phyloP scores from a whole-genome alignment of 352 stramenopile species.

The Elongisporangium prolatum region DNA sequence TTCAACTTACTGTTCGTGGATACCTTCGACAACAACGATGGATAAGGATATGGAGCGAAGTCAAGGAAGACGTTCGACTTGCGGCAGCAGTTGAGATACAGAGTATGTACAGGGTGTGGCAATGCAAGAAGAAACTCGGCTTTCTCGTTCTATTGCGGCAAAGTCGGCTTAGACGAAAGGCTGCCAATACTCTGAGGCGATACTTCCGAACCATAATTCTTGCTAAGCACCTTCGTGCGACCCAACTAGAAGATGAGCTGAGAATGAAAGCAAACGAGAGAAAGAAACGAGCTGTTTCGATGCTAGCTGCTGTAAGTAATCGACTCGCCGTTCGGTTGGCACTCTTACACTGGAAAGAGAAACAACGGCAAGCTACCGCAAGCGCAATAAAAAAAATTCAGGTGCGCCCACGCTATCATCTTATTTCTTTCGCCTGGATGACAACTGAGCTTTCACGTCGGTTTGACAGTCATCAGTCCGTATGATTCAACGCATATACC shows the following conservation, averaged over 20 bases:
- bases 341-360: constrained; percentile 28
- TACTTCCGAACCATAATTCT: constrained; percentile 26
- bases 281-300: constrained; percentile 4
- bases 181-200: constrained; percentile 16
- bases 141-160: constrained; percentile 22
- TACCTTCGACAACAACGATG: constrained; percentile 34
- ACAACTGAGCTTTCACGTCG: neutral
- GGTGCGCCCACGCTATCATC: constrained; percentile 1
- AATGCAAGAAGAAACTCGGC: constrained; percentile 11
- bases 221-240: neutral
- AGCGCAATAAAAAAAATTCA: constrained; percentile 14
- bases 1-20: constrained; percentile 32
- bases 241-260: constrained; percentile 4
- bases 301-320: constrained; percentile 3
- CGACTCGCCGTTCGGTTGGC: constrained; percentile 14
- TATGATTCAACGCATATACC: constrained; percentile 45
- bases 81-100: constrained; percentile 49
- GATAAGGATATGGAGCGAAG: constrained; percentile 29
- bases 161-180: constrained; percentile 13
- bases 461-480: constrained; percentile 17
- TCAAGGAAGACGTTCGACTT: constrained; percentile 30
- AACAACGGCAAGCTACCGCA: constrained; percentile 15
- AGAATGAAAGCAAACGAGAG: constrained; percentile 1
- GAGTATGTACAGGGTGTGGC: constrained; percentile 27
- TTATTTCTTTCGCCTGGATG: neutral